These are phyloP conservation scores for Taphrina pruni DNA, from an alignment of 1,139 yeast genomes.

Conservation along the genomic window DNA sequence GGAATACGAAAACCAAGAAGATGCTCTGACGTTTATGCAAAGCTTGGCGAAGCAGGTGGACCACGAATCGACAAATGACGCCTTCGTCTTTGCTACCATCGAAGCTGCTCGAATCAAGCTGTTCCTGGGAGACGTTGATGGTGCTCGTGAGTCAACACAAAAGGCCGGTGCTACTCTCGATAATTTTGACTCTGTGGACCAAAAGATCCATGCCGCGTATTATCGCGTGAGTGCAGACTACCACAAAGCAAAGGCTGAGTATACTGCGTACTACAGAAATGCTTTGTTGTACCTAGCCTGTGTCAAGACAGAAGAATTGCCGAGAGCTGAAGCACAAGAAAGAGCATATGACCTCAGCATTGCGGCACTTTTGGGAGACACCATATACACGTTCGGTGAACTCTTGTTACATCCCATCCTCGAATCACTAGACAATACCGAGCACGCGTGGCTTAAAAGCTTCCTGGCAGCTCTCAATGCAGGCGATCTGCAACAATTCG, in stretches of 20 bases:
- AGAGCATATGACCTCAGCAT: slow-evolving; percentile 82
- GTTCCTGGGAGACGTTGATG: slow-evolving; percentile 62
- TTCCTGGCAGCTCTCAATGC: slow-evolving; percentile 73
- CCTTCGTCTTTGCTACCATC: slow-evolving; percentile 68
- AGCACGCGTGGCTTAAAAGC: slow-evolving; percentile 74
- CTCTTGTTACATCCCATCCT: slow-evolving; percentile 87
- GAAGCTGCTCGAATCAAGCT: slow-evolving; percentile 79
- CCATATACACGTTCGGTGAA: slow-evolving; percentile 94
- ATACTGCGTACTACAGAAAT: slow-evolving; percentile 76
- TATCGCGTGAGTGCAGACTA: slow-evolving; percentile 81
- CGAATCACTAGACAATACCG: slow-evolving; percentile 59
- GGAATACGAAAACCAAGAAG: slow-evolving; percentile 56
- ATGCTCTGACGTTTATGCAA: slow-evolving; percentile 64
- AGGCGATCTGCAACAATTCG: slow-evolving; percentile 74
- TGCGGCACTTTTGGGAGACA: slow-evolving; percentile 89
- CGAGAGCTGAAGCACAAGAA: slow-evolving; percentile 60
- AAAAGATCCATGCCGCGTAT: slow-evolving; percentile 79
- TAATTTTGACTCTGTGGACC: slow-evolving; percentile 64
- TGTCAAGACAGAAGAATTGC: slow-evolving; percentile 58
- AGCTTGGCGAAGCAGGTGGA: slow-evolving; percentile 60
- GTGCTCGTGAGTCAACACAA: slow-evolving; percentile 74
- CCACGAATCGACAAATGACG: slow-evolving; percentile 57
- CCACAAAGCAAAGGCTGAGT: slow-evolving; percentile 72
- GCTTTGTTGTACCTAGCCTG: slow-evolving; percentile 69
- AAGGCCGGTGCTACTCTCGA: slow-evolving; percentile 66